Evolutionary conservation across 2,329 filamentous ascomycete genomes (phyloP).

Genomic region (Ceratocystis colombiana): DNA sequence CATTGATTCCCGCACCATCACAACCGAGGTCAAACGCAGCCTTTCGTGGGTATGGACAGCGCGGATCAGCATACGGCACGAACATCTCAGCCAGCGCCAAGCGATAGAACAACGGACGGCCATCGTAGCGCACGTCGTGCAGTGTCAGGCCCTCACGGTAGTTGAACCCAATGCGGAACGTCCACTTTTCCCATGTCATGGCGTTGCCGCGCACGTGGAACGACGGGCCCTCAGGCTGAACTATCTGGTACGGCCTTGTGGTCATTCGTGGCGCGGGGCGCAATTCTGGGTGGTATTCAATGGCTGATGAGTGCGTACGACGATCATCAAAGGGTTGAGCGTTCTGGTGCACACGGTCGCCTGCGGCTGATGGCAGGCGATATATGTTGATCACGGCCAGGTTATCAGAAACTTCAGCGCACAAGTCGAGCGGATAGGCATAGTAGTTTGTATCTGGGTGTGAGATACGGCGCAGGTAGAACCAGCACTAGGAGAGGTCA

Average conservation of each 20-base stretch:
- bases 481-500: constrained; percentile 32
- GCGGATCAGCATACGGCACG: constrained; percentile 56
- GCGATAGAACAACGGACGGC: constrained; percentile 56
- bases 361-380: constrained; percentile 37
- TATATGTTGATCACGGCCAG: constrained; percentile 43
- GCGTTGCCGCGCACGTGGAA: constrained; percentile 37
- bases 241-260: constrained; percentile 35
- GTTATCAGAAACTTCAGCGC: constrained; percentile 42
- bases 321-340: constrained; percentile 34
- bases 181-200: constrained; percentile 55
- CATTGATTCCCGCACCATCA: constrained; percentile 52
- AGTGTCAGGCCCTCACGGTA: constrained; percentile 58
- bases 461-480: constrained; percentile 33
- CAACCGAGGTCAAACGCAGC: constrained; percentile 63
- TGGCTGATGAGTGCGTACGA: constrained; percentile 6
- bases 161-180: constrained; percentile 59
- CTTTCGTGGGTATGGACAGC: constrained; percentile 54
- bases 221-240: constrained; percentile 34
- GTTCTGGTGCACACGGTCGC: constrained; percentile 34
- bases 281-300: constrained; percentile 32
- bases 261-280: constrained; percentile 28
- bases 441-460: constrained; percentile 46
- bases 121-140: constrained; percentile 58
- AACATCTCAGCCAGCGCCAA: constrained; percentile 60
- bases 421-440: constrained; percentile 47